Percentiles rank a stretch among this genome's conserved stretches.
phyloP scores from a whole-genome alignment of 257 asterid species.

The Fraxinus pennsylvanica region DNA sequence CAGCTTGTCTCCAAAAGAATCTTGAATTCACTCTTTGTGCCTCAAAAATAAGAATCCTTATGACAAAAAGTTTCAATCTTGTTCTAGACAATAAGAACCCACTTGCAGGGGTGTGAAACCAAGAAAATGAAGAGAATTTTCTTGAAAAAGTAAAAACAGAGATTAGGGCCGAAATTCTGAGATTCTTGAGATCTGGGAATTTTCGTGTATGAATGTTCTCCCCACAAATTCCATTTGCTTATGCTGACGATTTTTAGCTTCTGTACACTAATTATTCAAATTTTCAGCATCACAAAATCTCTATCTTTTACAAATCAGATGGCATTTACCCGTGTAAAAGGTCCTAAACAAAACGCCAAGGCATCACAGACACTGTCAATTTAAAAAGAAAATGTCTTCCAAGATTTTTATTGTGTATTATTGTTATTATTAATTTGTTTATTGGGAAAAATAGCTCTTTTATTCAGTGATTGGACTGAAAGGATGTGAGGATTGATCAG shows the following conservation, averaged over 20 bases:
- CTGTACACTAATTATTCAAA: constrained; percentile 14
- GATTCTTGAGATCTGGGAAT: constrained; percentile 74
- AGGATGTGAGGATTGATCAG: constrained; percentile 60
- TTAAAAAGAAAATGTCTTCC: not conserved
- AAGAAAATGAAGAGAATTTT: constrained; percentile 39
- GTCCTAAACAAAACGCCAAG: constrained; percentile 66
- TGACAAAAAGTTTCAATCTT: constrained; percentile 39
- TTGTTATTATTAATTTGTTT: not conserved
- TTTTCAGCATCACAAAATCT: constrained; percentile 26
- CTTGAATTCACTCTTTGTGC: constrained; percentile 26
- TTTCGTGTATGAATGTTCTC: constrained; percentile 44
- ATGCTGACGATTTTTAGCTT: constrained; percentile 20
- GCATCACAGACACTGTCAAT: constrained; percentile 54
- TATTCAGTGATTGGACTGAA: constrained; percentile 65
- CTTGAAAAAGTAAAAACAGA: constrained; percentile 41
- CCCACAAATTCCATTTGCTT: constrained; percentile 52
- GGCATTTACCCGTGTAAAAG: constrained; percentile 38
- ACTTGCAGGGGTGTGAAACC: constrained; percentile 15
- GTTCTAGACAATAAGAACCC: constrained; percentile 24
- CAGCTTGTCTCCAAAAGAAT: constrained; percentile 33
- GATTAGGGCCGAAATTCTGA: constrained; percentile 47
- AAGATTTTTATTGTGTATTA: not conserved
- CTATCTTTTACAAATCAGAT: constrained; percentile 27
- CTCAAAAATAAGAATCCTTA: constrained; percentile 30
- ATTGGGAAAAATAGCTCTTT: constrained; percentile 36